Percentiles rank a stretch among this genome's conserved stretches.
phyloP scores from a whole-genome alignment of 257 asterid genomes.

The Primulina tabacum region DNA sequence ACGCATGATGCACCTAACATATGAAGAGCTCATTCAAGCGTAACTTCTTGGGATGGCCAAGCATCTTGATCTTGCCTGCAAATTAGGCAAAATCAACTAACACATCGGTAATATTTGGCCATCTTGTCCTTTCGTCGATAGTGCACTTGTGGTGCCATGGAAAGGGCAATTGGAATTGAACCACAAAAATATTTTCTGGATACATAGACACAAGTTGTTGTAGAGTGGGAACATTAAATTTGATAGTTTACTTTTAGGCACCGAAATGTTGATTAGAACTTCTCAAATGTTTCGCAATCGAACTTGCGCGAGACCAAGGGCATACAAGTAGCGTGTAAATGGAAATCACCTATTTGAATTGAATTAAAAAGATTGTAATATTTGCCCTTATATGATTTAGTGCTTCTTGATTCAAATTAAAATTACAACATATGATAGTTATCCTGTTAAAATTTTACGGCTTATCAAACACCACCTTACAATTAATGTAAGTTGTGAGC shows the following conservation, averaged over 20 bases:
- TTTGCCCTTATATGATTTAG: no score
- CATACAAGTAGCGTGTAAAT: background rate
- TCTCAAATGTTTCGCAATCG: background rate
- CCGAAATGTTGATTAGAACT: background rate
- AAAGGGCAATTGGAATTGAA: background rate
- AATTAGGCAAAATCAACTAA: background rate
- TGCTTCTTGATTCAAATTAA: no score
- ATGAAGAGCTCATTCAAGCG: background rate
- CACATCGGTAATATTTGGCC: background rate
- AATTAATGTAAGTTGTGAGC: no score
- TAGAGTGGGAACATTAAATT: background rate
- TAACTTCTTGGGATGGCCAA: background rate
- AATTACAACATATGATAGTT: no score
- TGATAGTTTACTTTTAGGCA: background rate
- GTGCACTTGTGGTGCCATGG: background rate
- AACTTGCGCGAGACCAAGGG: background rate
- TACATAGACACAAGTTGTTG: background rate
- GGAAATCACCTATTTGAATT: background rate
- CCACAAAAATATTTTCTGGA: background rate
- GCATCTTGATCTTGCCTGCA: slow-evolving; percentile 1
- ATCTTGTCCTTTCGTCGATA: background rate
- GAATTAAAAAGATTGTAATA: no score
- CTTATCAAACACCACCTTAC: no score
- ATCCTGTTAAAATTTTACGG: no score
- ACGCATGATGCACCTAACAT: background rate